Base-by-base conservation (phyloP, 805 yeast genomes). In the Ogataea methylovora region DNA sequence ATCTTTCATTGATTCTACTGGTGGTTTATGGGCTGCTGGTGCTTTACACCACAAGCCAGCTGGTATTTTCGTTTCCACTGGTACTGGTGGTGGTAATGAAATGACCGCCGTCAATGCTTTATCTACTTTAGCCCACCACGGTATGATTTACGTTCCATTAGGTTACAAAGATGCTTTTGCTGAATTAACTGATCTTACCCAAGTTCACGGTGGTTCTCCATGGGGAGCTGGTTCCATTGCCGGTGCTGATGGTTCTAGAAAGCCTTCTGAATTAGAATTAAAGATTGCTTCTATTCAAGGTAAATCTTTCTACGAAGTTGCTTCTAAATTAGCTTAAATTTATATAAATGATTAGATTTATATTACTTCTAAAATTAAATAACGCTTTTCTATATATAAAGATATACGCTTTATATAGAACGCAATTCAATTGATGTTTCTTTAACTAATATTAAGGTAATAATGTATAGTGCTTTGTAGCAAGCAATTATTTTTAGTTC, bases 211-310 rank as follows among this genome's bases (percentile, higher is more conserved):
- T 44, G 84, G 83, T 36, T 73, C 87, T 16, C 74, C 94, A 30
- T 85, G 87, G 86, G 95, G 94, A 56, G 82, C 94, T 23, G 94
- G 94, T 46, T 63, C 84, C 25, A 65, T 70, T 49, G 87, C 94
- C 21, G 84, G 76, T 32, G 65, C 70, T 33, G 90, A 81, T 52
- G 94, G 94, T 33, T 71, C 83, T 7, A 76, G 94, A 65, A 63
- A 65, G 47, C 81, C 86, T 23, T 48, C 77, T 28, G 69, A 63
- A 14, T 61, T 80, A 38, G 95, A 85, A 59, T 60, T 70, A 54
- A 68, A 70, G 46, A 56, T 84, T 39, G 90, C 86, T 18, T 51
- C 53, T 31, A 61, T 60, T 39, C 95, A 85, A 64, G 95, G 94
- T 53, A 55, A 63, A 40, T 54, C 66, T 26, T 85, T 85, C 61